These are phyloP conservation scores for Collybia sordida DNA, from an alignment of 768 basidiomycete genomes.

Conservation along the genomic window DNA sequence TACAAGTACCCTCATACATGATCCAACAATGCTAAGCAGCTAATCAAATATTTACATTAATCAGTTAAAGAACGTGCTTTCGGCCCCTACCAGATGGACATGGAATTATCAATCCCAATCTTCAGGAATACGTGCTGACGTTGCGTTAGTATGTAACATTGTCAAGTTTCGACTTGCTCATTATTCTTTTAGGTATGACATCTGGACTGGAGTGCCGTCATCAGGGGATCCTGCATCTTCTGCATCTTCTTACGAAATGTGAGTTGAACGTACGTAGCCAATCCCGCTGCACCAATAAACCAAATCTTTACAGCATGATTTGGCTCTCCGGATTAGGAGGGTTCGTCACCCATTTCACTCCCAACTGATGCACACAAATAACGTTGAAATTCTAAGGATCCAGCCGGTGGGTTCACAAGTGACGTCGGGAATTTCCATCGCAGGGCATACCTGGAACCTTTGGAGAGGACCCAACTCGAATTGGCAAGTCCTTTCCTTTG, in stretches of 20 bases:
- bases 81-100: slow-evolving; percentile 50
- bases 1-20: not conserved
- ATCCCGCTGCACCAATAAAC: not conserved
- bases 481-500: slow-evolving; percentile 60
- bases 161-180: not conserved
- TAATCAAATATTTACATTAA: not conserved
- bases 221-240: slow-evolving; percentile 45
- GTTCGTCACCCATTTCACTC: slow-evolving; percentile 24
- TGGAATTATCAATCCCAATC: slow-evolving; percentile 51
- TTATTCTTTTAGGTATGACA: slow-evolving; percentile 40
- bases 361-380: not conserved
- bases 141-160: slow-evolving; percentile 33
- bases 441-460: slow-evolving; percentile 53
- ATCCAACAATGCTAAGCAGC: not conserved
- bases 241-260: slow-evolving; percentile 56
- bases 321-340: slow-evolving; percentile 59
- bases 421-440: slow-evolving; percentile 37
- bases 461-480: slow-evolving; percentile 54
- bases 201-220: slow-evolving; percentile 48
- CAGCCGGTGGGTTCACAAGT: slow-evolving; percentile 55
- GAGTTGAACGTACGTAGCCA: slow-evolving; percentile 11
- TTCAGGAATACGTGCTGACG: slow-evolving; percentile 50
- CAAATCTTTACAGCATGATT: slow-evolving; percentile 39
- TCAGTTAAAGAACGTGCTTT: slow-evolving; percentile 39
- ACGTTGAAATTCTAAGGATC: slow-evolving; percentile 31